phyloP scores from a whole-genome alignment of 129 eudicot genomes.

The Ambrosia artemisiifolia region DNA sequence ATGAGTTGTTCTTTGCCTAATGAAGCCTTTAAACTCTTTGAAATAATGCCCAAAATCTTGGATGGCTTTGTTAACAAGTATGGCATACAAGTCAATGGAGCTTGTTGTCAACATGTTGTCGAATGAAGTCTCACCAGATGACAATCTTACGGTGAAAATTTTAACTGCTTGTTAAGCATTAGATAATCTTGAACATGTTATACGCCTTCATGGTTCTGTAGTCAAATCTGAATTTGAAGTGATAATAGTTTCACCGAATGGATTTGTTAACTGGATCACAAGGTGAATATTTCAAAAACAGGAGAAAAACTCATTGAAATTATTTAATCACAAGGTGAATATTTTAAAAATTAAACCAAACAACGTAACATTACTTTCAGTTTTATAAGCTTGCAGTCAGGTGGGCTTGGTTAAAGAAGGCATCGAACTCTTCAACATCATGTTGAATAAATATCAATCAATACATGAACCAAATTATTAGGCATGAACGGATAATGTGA shows the following conservation, averaged over 20 bases:
- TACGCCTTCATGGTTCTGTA: slow-evolving; percentile 46
- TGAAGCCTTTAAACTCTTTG: slow-evolving; percentile 58
- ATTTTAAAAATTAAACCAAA: slow-evolving; percentile 39
- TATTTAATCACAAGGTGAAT: slow-evolving; percentile 49
- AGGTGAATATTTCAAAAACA: slow-evolving; percentile 55
- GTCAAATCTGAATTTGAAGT: slow-evolving; percentile 41
- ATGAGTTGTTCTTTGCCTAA: slow-evolving; percentile 58
- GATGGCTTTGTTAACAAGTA: slow-evolving; percentile 45
- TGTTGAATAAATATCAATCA: slow-evolving; percentile 44
- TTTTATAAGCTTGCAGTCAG: slow-evolving; percentile 56
- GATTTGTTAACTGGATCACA: slow-evolving; percentile 55
- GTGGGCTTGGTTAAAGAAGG: slow-evolving; percentile 55
- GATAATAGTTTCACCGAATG: slow-evolving; percentile 31
- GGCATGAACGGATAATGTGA: slow-evolving; percentile 52
- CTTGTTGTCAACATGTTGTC: slow-evolving; percentile 48
- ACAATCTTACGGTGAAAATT: slow-evolving; percentile 41
- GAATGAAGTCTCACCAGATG: slow-evolving; percentile 37
- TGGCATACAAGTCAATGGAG: slow-evolving; percentile 40
- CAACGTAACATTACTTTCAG: slow-evolving; percentile 45
- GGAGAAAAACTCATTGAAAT: slow-evolving; percentile 43
- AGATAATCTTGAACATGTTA: slow-evolving; percentile 46
- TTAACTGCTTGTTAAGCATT: slow-evolving; percentile 56
- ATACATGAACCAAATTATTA: slow-evolving; percentile 55
- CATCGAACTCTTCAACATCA: slow-evolving; percentile 34
- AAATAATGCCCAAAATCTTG: slow-evolving; percentile 43